These are phyloP conservation scores for Alternaria sp. DNA, from an alignment of 2,329 filamentous ascomycete genomes.

Conservation along the genomic window DNA sequence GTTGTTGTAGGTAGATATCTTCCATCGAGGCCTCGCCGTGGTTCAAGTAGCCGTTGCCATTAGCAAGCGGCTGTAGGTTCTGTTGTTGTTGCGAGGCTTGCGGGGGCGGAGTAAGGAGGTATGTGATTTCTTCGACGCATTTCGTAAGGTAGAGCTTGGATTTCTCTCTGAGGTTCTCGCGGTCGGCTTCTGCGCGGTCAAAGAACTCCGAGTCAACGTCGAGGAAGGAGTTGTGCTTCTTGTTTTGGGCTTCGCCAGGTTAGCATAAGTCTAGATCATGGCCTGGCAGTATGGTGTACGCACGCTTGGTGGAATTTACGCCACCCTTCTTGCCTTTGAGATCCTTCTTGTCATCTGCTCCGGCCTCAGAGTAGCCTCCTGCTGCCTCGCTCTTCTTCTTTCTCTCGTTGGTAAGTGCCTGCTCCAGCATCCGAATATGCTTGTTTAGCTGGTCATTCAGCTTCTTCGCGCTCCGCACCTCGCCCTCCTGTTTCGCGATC, in stretches of 20 bases:
- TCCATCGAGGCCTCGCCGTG: slow-evolving; percentile 65
- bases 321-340: slow-evolving; percentile 45
- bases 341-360: slow-evolving; percentile 50
- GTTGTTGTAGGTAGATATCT: slow-evolving; percentile 66
- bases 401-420: slow-evolving; percentile 84
- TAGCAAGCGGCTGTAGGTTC: slow-evolving; percentile 47
- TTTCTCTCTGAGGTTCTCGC: slow-evolving; percentile 68
- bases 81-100: slow-evolving; percentile 65
- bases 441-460: slow-evolving; percentile 89
- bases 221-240: slow-evolving; percentile 60
- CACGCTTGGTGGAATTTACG: slow-evolving; percentile 39
- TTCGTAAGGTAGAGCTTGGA: slow-evolving; percentile 70
- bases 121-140: slow-evolving; percentile 73
- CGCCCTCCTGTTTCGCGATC: slow-evolving; percentile 92
- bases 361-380: slow-evolving; percentile 60
- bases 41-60: slow-evolving; percentile 54
- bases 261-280: slow-evolving; percentile 12
- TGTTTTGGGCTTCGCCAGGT: slow-evolving; percentile 54
- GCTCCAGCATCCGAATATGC: slow-evolving; percentile 89
- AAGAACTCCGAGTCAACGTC: slow-evolving; percentile 56
- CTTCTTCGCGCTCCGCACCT: slow-evolving; percentile 83
- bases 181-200: slow-evolving; percentile 59
- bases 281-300: slow-evolving; percentile 5
- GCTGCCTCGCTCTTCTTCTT: slow-evolving; percentile 67
- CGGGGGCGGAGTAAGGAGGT: slow-evolving; percentile 70